A percentile compares a stretch with the other conserved stretches of the same genome.
Conservation (phyloP, 1,284 basidiomycete genomes). For the Moniliophthora roreri region DNA sequence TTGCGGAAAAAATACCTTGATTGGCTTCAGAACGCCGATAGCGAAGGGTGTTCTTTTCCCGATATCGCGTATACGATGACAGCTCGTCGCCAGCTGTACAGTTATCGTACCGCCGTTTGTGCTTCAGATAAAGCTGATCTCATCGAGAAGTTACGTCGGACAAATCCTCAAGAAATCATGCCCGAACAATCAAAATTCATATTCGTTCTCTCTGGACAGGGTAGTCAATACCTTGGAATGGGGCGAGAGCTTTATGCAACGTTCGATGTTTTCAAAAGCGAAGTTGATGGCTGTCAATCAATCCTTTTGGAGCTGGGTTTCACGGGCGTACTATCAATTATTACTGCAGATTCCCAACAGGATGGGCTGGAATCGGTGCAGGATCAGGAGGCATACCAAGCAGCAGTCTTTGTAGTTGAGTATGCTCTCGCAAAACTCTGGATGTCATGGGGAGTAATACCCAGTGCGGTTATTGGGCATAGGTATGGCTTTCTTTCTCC, state of each 20-base stretch:
- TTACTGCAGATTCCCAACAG: slow-evolving; percentile 25
- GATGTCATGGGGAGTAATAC: slow-evolving; percentile 63
- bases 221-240: slow-evolving; percentile 66
- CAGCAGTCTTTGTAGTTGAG: slow-evolving; percentile 57
- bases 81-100: slow-evolving; percentile 56
- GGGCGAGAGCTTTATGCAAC: slow-evolving; percentile 52
- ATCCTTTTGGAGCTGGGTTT: slow-evolving; percentile 50
- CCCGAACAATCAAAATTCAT: slow-evolving; percentile 27
- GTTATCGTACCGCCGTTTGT: slow-evolving; percentile 48
- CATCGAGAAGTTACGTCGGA: slow-evolving; percentile 37
- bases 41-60: slow-evolving; percentile 28
- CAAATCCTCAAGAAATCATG: slow-evolving; percentile 21
- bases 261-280: slow-evolving; percentile 40
- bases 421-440: slow-evolving; percentile 60
- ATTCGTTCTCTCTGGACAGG: slow-evolving; percentile 74
- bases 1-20: slow-evolving; percentile 45
- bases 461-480: slow-evolving; percentile 60
- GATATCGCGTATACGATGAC: slow-evolving; percentile 66
- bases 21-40: slow-evolving; percentile 36
- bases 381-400: slow-evolving; percentile 48
- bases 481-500: slow-evolving; percentile 41
- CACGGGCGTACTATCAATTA: slow-evolving; percentile 46
- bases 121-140: slow-evolving; percentile 44
- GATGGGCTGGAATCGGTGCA: slow-evolving; percentile 22
- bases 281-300: slow-evolving; percentile 56